Conservation (phyloP, 2,329 filamentous ascomycete species). For the Rutstroemia sp. region DNA sequence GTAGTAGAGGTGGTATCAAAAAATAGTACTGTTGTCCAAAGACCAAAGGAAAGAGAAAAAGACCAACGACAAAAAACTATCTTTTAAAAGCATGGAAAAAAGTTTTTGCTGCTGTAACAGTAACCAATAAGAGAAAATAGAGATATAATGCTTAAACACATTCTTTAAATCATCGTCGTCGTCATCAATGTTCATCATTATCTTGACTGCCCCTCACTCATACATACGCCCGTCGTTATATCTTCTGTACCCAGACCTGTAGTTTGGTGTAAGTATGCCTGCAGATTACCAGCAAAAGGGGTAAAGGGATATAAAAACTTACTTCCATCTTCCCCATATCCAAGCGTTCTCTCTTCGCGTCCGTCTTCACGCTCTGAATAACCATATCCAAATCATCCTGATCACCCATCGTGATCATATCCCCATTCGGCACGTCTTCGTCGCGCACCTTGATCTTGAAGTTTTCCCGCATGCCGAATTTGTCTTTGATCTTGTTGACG, state of each 20-base stretch:
- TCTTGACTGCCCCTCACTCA: not conserved
- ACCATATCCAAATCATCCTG: conserved; percentile 94
- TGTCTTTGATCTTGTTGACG: conserved; percentile 71
- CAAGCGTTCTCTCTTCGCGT: conserved; percentile 63
- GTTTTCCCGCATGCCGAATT: conserved; percentile 69
- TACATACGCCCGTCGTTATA: not conserved
- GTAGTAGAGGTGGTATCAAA: too few species aligned
- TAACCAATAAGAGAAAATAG: not conserved
- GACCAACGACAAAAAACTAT: too few species aligned
- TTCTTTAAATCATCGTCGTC: not conserved
- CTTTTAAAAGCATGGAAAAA: too few species aligned
- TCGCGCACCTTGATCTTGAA: conserved; percentile 89
- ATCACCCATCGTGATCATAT: conserved; percentile 96
- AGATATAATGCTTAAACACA: not conserved
- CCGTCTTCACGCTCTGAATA: conserved; percentile 59
- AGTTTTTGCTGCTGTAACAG: too few species aligned
- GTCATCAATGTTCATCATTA: conserved; percentile 8
- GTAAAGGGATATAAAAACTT: conserved; percentile 34
- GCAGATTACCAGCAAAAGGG: not conserved
- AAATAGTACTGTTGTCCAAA: too few species aligned
- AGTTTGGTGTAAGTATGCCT: conserved; percentile 11
- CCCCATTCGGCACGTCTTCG: conserved; percentile 66
- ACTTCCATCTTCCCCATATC: conserved; percentile 96
- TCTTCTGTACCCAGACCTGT: conserved; percentile 23
- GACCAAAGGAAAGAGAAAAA: too few species aligned